Evolutionary conservation across 345 rosid genomes (phyloP).

Genomic region (Aethionema arabicum): DNA sequence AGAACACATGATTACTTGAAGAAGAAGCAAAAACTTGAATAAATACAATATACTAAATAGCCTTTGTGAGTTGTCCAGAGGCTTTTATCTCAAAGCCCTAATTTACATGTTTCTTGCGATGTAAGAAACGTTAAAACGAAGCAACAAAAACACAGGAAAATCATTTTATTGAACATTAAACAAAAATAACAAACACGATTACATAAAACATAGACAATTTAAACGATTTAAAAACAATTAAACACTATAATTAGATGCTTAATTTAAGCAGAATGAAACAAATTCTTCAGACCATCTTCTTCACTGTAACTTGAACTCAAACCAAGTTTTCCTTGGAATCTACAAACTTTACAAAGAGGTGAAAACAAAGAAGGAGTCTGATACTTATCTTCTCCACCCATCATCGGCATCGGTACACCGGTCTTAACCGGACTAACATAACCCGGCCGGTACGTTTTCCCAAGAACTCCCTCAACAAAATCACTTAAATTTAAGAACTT

Average conservation of each 20-base stretch:
- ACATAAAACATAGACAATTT: not conserved
- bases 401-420: constrained; percentile 73
- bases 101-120: constrained; percentile 13
- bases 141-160: constrained; percentile 1
- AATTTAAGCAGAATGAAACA: constrained; percentile 9
- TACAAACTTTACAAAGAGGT: constrained; percentile 50
- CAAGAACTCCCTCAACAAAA: constrained; percentile 65
- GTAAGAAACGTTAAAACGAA: constrained; percentile 1
- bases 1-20: constrained; percentile 46
- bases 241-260: constrained; percentile 13
- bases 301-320: not conserved
- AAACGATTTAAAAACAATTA: not conserved
- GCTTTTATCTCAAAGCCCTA: not conserved
- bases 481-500: constrained; percentile 48
- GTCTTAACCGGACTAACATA: constrained; percentile 60
- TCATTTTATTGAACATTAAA: constrained; percentile 8
- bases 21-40: constrained; percentile 45
- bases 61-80: too few species aligned
- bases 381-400: constrained; percentile 73
- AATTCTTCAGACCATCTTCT: too few species aligned
- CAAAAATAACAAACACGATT: not conserved
- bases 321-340: constrained; percentile 42
- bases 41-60: not conserved
- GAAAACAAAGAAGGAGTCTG: constrained; percentile 56
- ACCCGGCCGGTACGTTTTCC: constrained; percentile 61